Evolutionary conservation across 1,284 basidiomycete species (phyloP).

Genomic region (Pascua guehoae): DNA sequence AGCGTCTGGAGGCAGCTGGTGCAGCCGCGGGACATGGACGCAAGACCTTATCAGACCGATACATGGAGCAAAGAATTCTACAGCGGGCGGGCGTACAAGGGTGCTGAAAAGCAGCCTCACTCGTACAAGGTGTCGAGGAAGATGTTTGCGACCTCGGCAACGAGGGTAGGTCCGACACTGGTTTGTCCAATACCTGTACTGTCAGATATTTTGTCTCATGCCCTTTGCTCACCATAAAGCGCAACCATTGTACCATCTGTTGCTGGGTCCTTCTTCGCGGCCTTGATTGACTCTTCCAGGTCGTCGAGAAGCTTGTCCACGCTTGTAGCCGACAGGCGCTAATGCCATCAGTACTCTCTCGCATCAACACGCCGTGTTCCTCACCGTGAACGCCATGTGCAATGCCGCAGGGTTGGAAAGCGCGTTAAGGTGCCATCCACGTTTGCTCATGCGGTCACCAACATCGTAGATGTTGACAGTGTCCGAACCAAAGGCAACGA

Average conservation of each 20-base stretch:
- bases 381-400: constrained; percentile 90
- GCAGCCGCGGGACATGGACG: too few species aligned
- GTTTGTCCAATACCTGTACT: constrained; percentile 75
- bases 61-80: too few species aligned
- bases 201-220: neutral
- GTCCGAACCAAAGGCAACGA: constrained; percentile 79
- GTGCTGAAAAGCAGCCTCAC: constrained; percentile 18
- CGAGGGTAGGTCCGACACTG: constrained; percentile 80
- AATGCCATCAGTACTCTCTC: constrained; percentile 1
- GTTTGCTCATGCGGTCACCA: constrained; percentile 80
- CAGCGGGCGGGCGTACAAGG: too few species aligned
- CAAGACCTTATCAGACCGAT: too few species aligned
- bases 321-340: constrained; percentile 53
- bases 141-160: constrained; percentile 73
- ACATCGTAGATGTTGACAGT: constrained; percentile 66
- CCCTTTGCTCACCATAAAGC: constrained; percentile 67
- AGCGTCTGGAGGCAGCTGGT: too few species aligned
- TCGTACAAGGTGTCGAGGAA: constrained; percentile 82
- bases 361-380: constrained; percentile 33
- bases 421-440: constrained; percentile 88
- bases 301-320: constrained; percentile 58
- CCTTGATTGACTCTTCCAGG: constrained; percentile 63
- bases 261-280: constrained; percentile 64
- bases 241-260: constrained; percentile 74
- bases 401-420: constrained; percentile 73